phyloP scores from a whole-genome alignment of 2,329 filamentous ascomycete species.

The Phyllosticta paracitricarpa region DNA sequence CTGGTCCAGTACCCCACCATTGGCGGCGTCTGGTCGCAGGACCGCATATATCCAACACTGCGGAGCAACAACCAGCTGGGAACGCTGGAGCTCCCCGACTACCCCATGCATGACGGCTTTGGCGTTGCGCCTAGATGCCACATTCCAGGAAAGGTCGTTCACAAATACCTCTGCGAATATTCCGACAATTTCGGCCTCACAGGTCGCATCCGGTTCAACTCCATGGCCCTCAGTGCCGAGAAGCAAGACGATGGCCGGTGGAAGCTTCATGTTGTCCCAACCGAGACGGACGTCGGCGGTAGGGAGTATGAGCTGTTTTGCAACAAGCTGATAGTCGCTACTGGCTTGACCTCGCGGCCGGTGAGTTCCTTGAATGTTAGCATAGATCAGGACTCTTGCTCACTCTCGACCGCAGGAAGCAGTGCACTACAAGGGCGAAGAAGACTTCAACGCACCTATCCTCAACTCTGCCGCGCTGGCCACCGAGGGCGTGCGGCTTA shows the following conservation, averaged over 20 bases:
- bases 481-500: constrained; percentile 41
- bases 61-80: constrained; percentile 34
- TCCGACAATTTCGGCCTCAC: constrained; percentile 41
- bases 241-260: constrained; percentile 26
- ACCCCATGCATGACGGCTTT: constrained; percentile 21
- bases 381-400: constrained; percentile 32
- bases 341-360: constrained; percentile 50
- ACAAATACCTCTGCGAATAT: constrained; percentile 44
- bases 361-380: neutral
- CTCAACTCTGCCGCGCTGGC: constrained; percentile 35
- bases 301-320: constrained; percentile 17
- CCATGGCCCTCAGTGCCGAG: constrained; percentile 40
- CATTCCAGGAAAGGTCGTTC: constrained; percentile 48
- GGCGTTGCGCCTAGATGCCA: constrained; percentile 41
- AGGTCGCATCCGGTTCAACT: constrained; percentile 39
- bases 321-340: constrained; percentile 50
- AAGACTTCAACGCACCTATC: constrained; percentile 42
- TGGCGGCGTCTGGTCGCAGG: constrained; percentile 35
- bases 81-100: constrained; percentile 30
- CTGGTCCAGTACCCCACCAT: constrained; percentile 11
- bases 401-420: constrained; percentile 23
- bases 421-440: constrained; percentile 27
- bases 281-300: neutral
- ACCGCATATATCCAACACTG: constrained; percentile 34
- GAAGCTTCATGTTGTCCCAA: neutral